Percentiles rank a stretch among this genome's conserved stretches.
Conservation (phyloP, 345 rosid genomes). For the Anacardium occidentale region DNA sequence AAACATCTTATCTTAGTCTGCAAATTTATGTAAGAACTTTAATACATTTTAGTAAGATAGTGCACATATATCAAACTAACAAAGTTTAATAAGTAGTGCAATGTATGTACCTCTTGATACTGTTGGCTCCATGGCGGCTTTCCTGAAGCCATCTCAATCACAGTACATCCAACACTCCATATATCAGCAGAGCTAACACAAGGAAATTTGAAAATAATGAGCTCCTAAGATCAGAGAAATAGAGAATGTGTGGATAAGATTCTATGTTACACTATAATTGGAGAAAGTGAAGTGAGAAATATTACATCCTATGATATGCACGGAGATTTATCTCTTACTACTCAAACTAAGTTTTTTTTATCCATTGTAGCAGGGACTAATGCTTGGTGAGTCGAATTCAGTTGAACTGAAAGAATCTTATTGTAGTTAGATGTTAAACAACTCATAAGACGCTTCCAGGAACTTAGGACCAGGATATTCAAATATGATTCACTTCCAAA, state of each 20-base stretch:
- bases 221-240: constrained; percentile 8
- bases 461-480: neutral
- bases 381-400: neutral
- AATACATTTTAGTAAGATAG: neutral
- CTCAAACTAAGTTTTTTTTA: neutral
- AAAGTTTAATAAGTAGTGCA: constrained; percentile 15
- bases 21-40: constrained; percentile 19
- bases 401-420: neutral
- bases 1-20: constrained; percentile 17
- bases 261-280: neutral
- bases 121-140: constrained; percentile 99
- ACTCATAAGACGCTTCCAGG: neutral
- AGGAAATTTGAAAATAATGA: constrained; percentile 24
- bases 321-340: neutral
- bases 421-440: no score
- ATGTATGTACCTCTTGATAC: constrained; percentile 71
- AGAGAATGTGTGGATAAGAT: neutral
- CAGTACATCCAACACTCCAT: constrained; percentile 97
- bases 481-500: neutral
- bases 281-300: constrained; percentile 6
- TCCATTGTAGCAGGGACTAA: neutral
- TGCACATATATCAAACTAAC: constrained; percentile 7
- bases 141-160: constrained; percentile 98
- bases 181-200: constrained; percentile 83
- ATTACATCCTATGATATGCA: neutral